phyloP scores from a whole-genome alignment of 2,329 filamentous ascomycete genomes.

The Alternaria consortialis region DNA sequence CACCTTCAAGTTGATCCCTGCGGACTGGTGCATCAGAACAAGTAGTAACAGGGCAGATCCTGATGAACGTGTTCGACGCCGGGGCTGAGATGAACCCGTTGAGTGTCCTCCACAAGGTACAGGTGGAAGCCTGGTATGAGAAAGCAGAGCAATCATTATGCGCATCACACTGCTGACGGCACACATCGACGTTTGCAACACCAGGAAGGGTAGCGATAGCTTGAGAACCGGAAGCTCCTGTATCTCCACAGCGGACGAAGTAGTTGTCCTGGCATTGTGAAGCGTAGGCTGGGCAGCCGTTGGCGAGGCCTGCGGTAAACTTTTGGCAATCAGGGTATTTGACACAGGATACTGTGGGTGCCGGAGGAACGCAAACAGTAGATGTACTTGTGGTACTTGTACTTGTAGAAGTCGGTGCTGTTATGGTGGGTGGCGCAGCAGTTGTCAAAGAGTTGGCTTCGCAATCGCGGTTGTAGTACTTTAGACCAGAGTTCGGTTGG shows the following conservation, averaged over 20 bases:
- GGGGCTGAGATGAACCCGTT: background rate
- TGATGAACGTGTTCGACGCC: no score
- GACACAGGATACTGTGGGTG: background rate
- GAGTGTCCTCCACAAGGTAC: background rate
- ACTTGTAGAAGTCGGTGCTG: background rate
- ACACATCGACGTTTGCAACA: background rate
- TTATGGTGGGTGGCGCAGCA: background rate
- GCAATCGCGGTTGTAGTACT: background rate
- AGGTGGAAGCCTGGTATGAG: background rate
- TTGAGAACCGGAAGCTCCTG: background rate
- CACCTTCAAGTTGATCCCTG: background rate
- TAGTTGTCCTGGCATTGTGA: slow-evolving; percentile 7
- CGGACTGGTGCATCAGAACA: background rate
- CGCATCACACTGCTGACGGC: background rate
- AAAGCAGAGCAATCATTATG: background rate
- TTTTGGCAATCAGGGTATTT: background rate
- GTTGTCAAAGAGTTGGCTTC: background rate
- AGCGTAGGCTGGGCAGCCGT: background rate
- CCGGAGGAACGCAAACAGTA: background rate
- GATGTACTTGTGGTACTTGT: background rate
- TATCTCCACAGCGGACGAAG: background rate
- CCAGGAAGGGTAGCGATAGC: background rate
- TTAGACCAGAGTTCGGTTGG: background rate
- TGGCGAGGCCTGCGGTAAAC: background rate
- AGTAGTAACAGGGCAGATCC: background rate